Conservation (phyloP, 805 yeast species). For the Wickerhamomyces xylosicus region DNA sequence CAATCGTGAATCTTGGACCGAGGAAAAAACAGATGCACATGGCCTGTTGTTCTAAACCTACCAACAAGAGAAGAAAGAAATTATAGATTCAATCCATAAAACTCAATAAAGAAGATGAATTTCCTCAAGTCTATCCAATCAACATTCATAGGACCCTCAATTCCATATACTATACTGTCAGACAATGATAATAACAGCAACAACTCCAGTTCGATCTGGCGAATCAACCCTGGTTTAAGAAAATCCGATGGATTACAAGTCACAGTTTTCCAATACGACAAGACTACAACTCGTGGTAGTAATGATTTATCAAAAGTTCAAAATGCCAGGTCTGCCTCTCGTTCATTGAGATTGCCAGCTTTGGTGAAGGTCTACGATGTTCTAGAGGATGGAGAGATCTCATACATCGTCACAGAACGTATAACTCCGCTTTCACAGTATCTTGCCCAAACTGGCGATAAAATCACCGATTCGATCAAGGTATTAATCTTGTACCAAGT, state of each 20-base stretch:
- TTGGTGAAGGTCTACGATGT: constrained; percentile 53
- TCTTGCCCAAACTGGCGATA: background rate
- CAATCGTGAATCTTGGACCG: too few species aligned
- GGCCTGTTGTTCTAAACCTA: too few species aligned
- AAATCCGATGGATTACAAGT: background rate
- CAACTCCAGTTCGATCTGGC: constrained; percentile 5
- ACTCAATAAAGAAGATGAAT: background rate
- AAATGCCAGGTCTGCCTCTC: constrained; percentile 36
- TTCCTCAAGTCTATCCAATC: background rate
- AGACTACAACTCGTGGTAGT: background rate
- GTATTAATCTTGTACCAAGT: constrained; percentile 48
- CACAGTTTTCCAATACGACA: background rate
- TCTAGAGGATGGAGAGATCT: constrained; percentile 43
- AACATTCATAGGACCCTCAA: background rate
- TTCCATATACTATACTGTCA: background rate
- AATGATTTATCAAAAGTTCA: constrained; percentile 20
- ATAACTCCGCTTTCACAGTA: constrained; percentile 36
- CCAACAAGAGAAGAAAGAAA: too few species aligned
- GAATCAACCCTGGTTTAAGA: constrained; percentile 3
- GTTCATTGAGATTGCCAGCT: constrained; percentile 61
- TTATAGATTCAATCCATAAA: too few species aligned
- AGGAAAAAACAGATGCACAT: too few species aligned
- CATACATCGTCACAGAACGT: constrained; percentile 60
- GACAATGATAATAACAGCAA: background rate
- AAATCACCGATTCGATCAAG: constrained; percentile 25